A percentile compares a stretch with the other conserved stretches of the same genome.
phyloP scores from a whole-genome alignment of 2,329 filamentous ascomycete genomes.

The Xylaria sp. region DNA sequence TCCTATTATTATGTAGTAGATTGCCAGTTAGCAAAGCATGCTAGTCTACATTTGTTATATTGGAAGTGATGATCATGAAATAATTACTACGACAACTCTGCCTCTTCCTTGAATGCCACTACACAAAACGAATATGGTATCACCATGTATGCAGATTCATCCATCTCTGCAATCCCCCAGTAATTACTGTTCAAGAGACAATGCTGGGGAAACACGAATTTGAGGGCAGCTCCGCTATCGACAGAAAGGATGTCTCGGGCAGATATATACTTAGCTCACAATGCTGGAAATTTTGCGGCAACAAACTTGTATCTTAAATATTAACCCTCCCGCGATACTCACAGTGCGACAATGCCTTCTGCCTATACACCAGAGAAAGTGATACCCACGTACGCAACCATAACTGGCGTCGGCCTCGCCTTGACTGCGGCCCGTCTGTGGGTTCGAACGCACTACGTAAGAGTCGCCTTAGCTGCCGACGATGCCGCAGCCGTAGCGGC shows the following conservation, averaged over 20 bases:
- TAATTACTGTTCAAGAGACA: background rate
- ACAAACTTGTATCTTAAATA: background rate
- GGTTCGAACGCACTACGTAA: constrained; percentile 28
- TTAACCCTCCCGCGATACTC: background rate
- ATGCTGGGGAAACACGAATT: background rate
- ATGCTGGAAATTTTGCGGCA: background rate
- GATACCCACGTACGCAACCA: constrained; percentile 26
- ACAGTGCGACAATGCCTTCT: background rate
- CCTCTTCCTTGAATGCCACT: background rate
- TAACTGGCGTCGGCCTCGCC: constrained; percentile 21
- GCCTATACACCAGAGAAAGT: constrained; percentile 22
- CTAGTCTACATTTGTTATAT: no score
- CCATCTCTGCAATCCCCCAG: background rate
- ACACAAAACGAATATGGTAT: background rate
- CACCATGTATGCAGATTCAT: background rate
- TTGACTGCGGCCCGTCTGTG: constrained; percentile 27
- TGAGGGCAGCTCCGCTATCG: background rate
- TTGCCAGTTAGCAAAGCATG: background rate
- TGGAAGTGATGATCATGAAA: background rate
- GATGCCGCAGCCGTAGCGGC: constrained; percentile 18
- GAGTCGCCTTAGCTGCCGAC: constrained; percentile 14
- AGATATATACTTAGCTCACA: background rate
- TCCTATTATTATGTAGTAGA: constrained; percentile 1
- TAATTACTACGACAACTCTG: background rate
- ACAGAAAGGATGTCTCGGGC: background rate